Base-by-base conservation (phyloP, 805 yeast genomes). In the Cyberlindnera xylosilytica region DNA sequence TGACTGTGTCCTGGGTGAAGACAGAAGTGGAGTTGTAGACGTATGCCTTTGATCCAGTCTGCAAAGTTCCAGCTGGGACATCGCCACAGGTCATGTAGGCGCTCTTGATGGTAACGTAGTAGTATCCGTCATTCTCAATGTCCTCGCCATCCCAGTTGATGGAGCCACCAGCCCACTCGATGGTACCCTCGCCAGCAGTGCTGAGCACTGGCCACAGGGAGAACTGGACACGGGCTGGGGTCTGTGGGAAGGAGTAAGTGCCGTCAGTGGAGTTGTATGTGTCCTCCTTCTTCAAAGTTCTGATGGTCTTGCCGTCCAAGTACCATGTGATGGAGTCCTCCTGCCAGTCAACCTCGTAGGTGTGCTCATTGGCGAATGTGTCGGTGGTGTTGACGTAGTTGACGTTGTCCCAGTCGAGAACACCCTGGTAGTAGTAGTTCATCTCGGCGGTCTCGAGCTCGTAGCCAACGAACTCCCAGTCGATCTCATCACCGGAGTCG, bases 401-500 rank as follows among this genome's bases (percentile, higher is more conserved):
- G 52, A 77, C 71, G 63, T 85, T 83, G 31, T 79, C 70, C 65
- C 80, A 86, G 68, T 85, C 75, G 57, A 79, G 69, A 24, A 68
- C 62, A 64, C 93, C 97, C 61, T 83, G 80, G 62, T 77, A 78
- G 70, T 85, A 90, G 72, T 63, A 89, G 68, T 90, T 90, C 20
- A 90, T 72, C 72, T 90, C 90, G 2, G 81, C 86, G 19, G 65
- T 60, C 24, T 73, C 72, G 55, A 86, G 65, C 56, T 84, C 77
- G 56, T 76, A 74, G 44, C 97, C 97, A 50, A 88, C 82, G 52
- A 80, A 83, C 69, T 90, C 97, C 57, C 66, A 81, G 74, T 90
- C 97, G 55, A 90, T 76, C 73, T 90, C 97, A 69, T 90, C 97
- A 70, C 84, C 80, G 29, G 83, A 87, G 60, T 86, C 84, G 6